Evolutionary conservation across 805 yeast genomes (phyloP).

Genomic region (Cyberlindnera lachancei): DNA sequence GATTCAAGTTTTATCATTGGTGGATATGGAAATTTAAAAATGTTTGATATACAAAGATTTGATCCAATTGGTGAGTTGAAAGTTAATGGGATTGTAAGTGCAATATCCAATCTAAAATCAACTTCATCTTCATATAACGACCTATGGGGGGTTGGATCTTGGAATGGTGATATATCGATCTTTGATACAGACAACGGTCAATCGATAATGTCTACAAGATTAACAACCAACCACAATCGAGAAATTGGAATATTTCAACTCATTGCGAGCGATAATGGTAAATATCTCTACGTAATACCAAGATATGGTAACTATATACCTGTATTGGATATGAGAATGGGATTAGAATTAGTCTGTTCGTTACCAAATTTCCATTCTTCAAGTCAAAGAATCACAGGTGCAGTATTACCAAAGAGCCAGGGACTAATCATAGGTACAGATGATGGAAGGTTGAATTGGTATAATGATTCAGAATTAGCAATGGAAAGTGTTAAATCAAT

Average conservation of each 20-base stretch:
- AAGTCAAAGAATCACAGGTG: slow-evolving; percentile 22
- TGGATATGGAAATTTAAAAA: slow-evolving; percentile 18
- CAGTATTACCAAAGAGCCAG: slow-evolving; percentile 12
- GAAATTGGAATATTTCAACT: slow-evolving; percentile 32
- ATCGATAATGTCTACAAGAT: slow-evolving; percentile 9
- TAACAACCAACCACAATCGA: too few species aligned
- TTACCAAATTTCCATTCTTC: slow-evolving; percentile 5
- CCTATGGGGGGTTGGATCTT: slow-evolving; percentile 27
- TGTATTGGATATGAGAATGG: slow-evolving; percentile 30
- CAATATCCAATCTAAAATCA: slow-evolving; percentile 6
- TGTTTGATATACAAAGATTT: slow-evolving; percentile 26
- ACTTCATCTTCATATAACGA: slow-evolving; percentile 8
- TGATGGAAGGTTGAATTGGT: slow-evolving; percentile 15
- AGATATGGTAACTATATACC: slow-evolving; percentile 25
- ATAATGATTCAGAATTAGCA: slow-evolving; percentile 20
- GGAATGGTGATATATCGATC: slow-evolving; percentile 23
- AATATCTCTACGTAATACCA: slow-evolving; percentile 26
- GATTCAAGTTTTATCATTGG: slow-evolving; percentile 26
- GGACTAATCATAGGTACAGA: slow-evolving; percentile 25
- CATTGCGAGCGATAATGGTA: slow-evolving; percentile 28
- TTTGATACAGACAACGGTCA: slow-evolving; percentile 22
- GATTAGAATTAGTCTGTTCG: slow-evolving; percentile 8
- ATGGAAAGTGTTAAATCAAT: slow-evolving; percentile 2
- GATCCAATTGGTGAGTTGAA: slow-evolving; percentile 12
- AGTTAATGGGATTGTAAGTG: slow-evolving; percentile 17